Evolutionary conservation across 2,329 filamentous ascomycete genomes (phyloP), one percentile per base, ranked within the genome.

Genomic region (Calonectria crousiana): DNA sequence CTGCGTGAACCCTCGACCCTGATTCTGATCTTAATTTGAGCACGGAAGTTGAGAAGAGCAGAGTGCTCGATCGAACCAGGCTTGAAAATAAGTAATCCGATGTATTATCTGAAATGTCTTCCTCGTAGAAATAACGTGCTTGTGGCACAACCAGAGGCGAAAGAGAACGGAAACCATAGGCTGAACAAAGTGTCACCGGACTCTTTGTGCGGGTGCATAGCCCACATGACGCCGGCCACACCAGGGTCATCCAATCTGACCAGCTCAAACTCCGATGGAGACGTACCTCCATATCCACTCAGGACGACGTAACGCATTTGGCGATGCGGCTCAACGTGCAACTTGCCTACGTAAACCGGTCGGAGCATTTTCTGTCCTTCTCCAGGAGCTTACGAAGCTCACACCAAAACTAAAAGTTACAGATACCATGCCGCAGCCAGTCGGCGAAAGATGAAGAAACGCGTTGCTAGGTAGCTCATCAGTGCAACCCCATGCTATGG

Each of bases 151-250:
- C 18, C 30, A 41, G 51, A 28, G 44, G 65, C 65, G 26, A 32
- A 28, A 38, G 53, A 44, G 26, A 32, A 28, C 30, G 56, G 44
- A 67, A 68, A 60, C 26, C 36, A 41, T 60, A 11, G 56, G 30
- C 67, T 64, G 53, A 60, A 52, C 49, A 51, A 64, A 66, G 69
- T 51, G 71, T 73, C 71, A 73, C 66, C 49, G 56, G 71, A 73
- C 71, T 56, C 56, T 20, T 68, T 52, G 69, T 41, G 52, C 51
- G 69, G 49, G 49, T 58, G 71, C 49, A 47, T 47, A 49, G 58
- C 38, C 71, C 71, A 69, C 71, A 73, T 73, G 71, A 73, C 66
- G 38, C 71, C 71, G 71, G 49, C 38, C 58, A 60, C 51, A 49
- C 71, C 71, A 58, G 51, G 56, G 49, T 20, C 44, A 32, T 32